A percentile compares a stretch with the other conserved stretches of the same genome.
Evolutionary conservation across 192 early-diverging fungal genomes (phyloP).

Genomic region (Glomus cerebriforme): DNA sequence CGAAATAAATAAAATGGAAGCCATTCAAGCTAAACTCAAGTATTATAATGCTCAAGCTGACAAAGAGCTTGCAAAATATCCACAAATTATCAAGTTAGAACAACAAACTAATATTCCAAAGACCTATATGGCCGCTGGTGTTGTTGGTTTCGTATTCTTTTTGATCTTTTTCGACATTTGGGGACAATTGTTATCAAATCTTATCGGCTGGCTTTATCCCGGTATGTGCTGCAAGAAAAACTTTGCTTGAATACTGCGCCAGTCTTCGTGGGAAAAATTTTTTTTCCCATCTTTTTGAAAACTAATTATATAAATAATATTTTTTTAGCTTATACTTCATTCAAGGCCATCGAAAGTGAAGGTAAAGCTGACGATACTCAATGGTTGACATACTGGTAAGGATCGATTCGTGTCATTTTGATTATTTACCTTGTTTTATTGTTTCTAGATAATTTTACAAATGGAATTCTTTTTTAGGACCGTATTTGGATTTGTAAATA

Average conservation of each 20-base stretch:
- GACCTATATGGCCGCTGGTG: slow-evolving; percentile 76
- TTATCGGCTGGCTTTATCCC: slow-evolving; percentile 91
- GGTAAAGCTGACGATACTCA: slow-evolving; percentile 81
- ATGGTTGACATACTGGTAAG: slow-evolving; percentile 89
- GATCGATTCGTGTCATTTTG: not conserved
- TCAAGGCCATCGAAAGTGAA: slow-evolving; percentile 86
- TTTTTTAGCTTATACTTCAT: slow-evolving; percentile 78
- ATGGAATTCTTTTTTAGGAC: slow-evolving; percentile 44
- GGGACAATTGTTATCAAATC: slow-evolving; percentile 75
- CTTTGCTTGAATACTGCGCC: not conserved
- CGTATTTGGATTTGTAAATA: slow-evolving; percentile 87
- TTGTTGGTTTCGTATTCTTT: slow-evolving; percentile 59
- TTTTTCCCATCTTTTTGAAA: too few species aligned
- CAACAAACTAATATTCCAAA: slow-evolving; percentile 82
- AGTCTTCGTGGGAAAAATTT: not conserved
- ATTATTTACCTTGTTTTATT: not conserved
- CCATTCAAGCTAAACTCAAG: not conserved
- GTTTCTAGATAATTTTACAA: not conserved
- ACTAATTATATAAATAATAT: not conserved
- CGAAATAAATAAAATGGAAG: not conserved
- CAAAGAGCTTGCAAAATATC: slow-evolving; percentile 70
- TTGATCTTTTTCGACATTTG: slow-evolving; percentile 93
- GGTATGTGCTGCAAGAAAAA: slow-evolving; percentile 41
- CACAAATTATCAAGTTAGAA: slow-evolving; percentile 70
- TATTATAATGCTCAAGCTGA: slow-evolving; percentile 63